phyloP scores from a whole-genome alignment of 2,329 filamentous ascomycete genomes.

The Elsinoe necatrix region DNA sequence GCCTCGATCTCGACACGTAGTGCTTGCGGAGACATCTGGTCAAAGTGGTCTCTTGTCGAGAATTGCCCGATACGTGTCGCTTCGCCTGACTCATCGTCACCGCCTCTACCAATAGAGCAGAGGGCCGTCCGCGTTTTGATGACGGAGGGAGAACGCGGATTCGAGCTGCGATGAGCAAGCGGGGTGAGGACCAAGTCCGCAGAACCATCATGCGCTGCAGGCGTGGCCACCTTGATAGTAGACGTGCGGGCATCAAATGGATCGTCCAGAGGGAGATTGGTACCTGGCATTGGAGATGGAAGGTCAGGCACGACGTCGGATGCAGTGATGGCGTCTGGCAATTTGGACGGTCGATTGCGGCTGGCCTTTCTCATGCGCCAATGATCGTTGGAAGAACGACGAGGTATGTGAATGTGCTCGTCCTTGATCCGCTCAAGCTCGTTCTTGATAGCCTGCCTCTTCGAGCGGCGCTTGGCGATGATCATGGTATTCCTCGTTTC shows the following conservation, averaged over 20 bases:
- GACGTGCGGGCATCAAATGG: conserved; percentile 1
- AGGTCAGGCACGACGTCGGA: background rate
- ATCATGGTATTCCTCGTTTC: background rate
- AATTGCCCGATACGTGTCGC: no score
- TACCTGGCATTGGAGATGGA: conserved; percentile 16
- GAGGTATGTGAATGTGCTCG: background rate
- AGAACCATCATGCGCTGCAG: background rate
- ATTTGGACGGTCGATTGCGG: background rate
- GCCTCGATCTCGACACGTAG: conserved; percentile 6
- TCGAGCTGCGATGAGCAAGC: no score
- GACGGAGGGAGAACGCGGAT: background rate
- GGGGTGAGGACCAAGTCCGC: background rate
- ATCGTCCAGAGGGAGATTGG: conserved; percentile 15
- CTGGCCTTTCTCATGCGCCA: conserved; percentile 1
- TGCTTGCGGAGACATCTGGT: background rate
- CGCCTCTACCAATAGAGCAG: background rate
- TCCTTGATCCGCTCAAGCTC: conserved; percentile 13
- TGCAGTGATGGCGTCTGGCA: background rate
- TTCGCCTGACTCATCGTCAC: background rate
- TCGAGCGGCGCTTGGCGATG: conserved; percentile 8
- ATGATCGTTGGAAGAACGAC: conserved; percentile 11
- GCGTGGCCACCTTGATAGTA: background rate
- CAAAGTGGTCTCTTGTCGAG: background rate
- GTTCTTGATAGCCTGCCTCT: conserved; percentile 6
- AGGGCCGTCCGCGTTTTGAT: background rate